Evolutionary conservation across 2,329 filamentous ascomycete genomes (phyloP), one percentile per base, ranked within the genome.

Genomic region (Coniochaeta prunicola): DNA sequence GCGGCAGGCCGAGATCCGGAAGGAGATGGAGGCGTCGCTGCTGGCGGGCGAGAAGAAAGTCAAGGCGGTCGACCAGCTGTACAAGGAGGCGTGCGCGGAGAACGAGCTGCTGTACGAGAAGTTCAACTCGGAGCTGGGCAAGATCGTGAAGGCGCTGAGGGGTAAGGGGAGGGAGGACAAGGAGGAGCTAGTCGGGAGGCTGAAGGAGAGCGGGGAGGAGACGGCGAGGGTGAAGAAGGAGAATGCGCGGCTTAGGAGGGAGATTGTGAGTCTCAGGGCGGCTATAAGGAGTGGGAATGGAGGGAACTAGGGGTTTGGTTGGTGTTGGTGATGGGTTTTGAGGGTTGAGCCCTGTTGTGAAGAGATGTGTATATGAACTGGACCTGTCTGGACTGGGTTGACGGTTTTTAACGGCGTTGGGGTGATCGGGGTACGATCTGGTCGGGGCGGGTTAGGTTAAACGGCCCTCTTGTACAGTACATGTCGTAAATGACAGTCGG

Each of bases 101-200:
- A 97, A 97, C 66, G 92, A 97, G 74, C 83, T 93, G 31, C 79
- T 97, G 58, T 97, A 97, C 72, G 89, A 93, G 64, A 88, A 87
- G 61, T 96, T 97, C 77, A 96, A 97, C 67, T 84, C 86, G n/a
- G 93, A 97, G 74, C 76, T 97, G 54, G 88, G 85, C 65, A 91
- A 89, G 76, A 90, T 97, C 61, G 80, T 92, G 48, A 88, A 85
- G 70, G 90, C 88, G 42, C 80, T 94, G 54, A 85, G 85, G 70
- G 83, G 83, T 61, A 88, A 87, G 64, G 84, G 85, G 4, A 88
- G 89, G 55, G 88, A 91, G 45, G 91, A 90, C 12, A 89, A 90
- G 66, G 89, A 92, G 66, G 90, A 93, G 66, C 74, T 96, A 60
- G 81, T 92, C 68, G 76, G 76, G 36, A 85, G 86, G 68, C 71